Percentiles rank a stretch among this genome's conserved stretches.
phyloP scores from a whole-genome alignment of 441 rosid species.

The Geranium incanum region DNA sequence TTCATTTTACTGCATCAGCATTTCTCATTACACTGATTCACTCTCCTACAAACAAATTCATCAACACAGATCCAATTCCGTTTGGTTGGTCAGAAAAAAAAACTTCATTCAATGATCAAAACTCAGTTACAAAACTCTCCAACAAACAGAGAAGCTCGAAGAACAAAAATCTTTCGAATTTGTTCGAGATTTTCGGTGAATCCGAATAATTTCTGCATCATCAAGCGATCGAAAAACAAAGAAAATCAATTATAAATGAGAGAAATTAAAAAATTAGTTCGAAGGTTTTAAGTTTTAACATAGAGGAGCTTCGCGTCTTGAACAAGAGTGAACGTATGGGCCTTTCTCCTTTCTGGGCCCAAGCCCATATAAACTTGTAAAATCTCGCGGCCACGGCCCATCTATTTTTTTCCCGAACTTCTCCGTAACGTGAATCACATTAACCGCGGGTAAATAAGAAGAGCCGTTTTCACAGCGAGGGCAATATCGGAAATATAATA shows the following conservation, averaged over 20 bases:
- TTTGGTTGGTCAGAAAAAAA: no score
- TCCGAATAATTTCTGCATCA: background rate
- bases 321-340: background rate
- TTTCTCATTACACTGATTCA: background rate
- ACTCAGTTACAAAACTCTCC: background rate
- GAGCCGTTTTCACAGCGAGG: no score
- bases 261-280: background rate
- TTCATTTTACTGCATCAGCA: background rate
- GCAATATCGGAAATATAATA: no score
- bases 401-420: background rate
- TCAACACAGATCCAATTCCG: background rate
- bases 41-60: background rate
- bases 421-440: no score
- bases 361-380: background rate
- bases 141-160: background rate
- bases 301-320: background rate
- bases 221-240: background rate
- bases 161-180: background rate
- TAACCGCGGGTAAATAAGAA: no score
- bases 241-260: no score
- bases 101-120: background rate
- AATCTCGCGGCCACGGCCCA: background rate
- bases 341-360: background rate
- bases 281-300: background rate
- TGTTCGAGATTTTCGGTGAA: background rate